A percentile compares a stretch with the other conserved stretches of the same genome.
These are phyloP conservation scores for Phytophthora aleatoria DNA, from an alignment of 352 stramenopile species.

Conservation along the genomic window DNA sequence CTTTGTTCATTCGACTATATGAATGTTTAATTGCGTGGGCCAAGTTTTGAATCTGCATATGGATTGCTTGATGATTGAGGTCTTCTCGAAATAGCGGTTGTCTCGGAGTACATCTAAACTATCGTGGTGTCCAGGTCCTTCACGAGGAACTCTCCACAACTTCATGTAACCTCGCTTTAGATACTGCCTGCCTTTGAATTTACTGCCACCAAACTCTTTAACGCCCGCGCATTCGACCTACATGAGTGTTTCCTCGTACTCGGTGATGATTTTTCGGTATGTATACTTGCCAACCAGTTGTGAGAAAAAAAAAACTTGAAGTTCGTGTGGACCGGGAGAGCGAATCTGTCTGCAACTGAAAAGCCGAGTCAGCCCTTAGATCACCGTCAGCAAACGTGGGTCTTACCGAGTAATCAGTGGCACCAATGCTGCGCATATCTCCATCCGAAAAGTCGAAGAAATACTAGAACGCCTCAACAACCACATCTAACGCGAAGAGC, in stretches of 20 bases:
- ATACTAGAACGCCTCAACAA: slow-evolving; percentile 9
- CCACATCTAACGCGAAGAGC: slow-evolving; percentile 12
- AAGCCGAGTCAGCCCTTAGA: neutral
- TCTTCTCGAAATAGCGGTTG: slow-evolving; percentile 4
- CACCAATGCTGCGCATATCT: neutral
- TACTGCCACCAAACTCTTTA: neutral
- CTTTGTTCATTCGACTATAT: neutral
- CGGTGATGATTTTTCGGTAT: slow-evolving; percentile 42
- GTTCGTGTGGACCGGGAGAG: slow-evolving; percentile 1
- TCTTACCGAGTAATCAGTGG: slow-evolving; percentile 8
- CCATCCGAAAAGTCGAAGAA: neutral
- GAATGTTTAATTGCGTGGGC: neutral
- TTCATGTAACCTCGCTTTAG: neutral
- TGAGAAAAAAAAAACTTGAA: neutral
- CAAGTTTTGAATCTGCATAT: neutral
- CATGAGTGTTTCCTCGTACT: slow-evolving; percentile 36
- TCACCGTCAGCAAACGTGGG: neutral
- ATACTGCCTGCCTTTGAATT: neutral
- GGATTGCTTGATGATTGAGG: neutral
- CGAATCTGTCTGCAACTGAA: slow-evolving; percentile 1
- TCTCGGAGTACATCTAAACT: neutral
- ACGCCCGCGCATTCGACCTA: slow-evolving; percentile 34
- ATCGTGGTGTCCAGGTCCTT: neutral
- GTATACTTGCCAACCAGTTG: slow-evolving; percentile 3
- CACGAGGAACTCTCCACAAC: neutral